Evolutionary conservation across 495 filamentous ascomycete species (phyloP), one percentile per base, ranked within the genome.

Genomic region (Aspergillus campestris): DNA sequence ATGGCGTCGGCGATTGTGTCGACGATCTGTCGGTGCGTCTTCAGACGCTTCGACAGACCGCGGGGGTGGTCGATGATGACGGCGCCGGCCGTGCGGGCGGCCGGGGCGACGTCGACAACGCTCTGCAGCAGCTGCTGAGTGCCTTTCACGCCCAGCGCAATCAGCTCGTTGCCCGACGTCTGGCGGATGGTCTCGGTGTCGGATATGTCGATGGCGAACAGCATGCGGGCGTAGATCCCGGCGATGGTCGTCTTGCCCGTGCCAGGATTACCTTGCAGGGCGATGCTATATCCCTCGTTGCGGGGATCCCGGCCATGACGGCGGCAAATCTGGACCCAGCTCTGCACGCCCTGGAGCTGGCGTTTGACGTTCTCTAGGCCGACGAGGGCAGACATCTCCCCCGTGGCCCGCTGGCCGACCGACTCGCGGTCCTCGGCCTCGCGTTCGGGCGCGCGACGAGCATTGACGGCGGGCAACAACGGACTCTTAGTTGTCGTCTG

Each of bases 51-150:
- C 11, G 12, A 10, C 31, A 76, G 57, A 52, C 58, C 68, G 45
- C 84, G 81, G 0, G 81, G 79, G 41, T 83, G 78, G 49, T 84
- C 80, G 18, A 85, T 81, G 11, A 84, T 70, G 8, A 84, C 64
- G 5, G 83, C 75, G 44, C 83, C 48, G 5, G 36, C 38, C 0
- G 45, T 45, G 27, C 40, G 44, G 5, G 34, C 24, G n/a, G 34
- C n/a, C 6, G 48, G 8, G 7, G 36, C 24, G 10, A 38, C n/a
- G 29, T 52, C 35, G 37, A 40, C 37, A 8, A 52, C 83, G 0
- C 78, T 76, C 12, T 74, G 40, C 0, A 77, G 67, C 0, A 72
- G 51, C 6, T 66, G 70, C 0, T 84, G 67, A 28, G 83, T 79
- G 1, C 64, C 75, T 51, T 79, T 83, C 0, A 79, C 82, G 28